A percentile compares a stretch with the other conserved stretches of the same genome.
These are phyloP conservation scores for Blastocystis sp. DNA, from an alignment of 352 stramenopile genomes.

Conservation along the genomic window DNA sequence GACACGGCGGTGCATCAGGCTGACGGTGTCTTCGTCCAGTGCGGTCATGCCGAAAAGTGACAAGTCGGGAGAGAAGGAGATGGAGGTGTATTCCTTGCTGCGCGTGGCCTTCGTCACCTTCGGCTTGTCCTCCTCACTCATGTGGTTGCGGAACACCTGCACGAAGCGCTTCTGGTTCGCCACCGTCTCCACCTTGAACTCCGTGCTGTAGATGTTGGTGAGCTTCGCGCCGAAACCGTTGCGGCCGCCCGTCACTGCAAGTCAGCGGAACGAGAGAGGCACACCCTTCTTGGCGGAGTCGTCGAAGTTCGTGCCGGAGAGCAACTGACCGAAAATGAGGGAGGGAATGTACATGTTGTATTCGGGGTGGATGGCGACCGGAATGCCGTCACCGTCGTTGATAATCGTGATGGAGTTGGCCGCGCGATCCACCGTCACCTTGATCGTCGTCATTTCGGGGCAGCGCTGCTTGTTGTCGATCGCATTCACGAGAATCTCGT, in stretches of 20 bases:
- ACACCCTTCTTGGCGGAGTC: conserved; percentile 89
- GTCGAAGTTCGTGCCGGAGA: conserved; percentile 96
- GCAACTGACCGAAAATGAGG: conserved; percentile 93
- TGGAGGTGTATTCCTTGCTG: conserved; percentile 89
- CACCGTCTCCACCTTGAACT: conserved; percentile 96
- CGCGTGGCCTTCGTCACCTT: conserved; percentile 74
- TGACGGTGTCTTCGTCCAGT: conserved; percentile 87
- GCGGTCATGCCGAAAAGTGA: conserved; percentile 88
- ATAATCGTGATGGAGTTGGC: conserved; percentile 88
- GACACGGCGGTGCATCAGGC: conserved; percentile 90
- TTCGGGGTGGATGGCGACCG: conserved; percentile 89
- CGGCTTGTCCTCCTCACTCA: conserved; percentile 84
- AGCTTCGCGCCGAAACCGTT: conserved; percentile 98
- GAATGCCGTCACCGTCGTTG: conserved; percentile 93
- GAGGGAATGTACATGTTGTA: conserved; percentile 95
- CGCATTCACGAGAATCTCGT: conserved; percentile 98
- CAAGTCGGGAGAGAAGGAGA: conserved; percentile 94
- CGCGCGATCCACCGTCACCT: conserved; percentile 87
- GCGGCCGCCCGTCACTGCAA: conserved; percentile 81
- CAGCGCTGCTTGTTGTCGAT: conserved; percentile 99
- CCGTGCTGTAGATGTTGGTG: conserved; percentile 98
- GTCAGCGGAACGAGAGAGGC: neutral
- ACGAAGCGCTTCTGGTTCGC: conserved; percentile 90
- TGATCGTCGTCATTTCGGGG: conserved; percentile 85
- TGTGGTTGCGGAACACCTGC: conserved; percentile 89